Evolutionary conservation across 768 basidiomycete genomes (phyloP), one percentile per base, ranked within the genome.

Genomic region (Leccinum fibrillosum): DNA sequence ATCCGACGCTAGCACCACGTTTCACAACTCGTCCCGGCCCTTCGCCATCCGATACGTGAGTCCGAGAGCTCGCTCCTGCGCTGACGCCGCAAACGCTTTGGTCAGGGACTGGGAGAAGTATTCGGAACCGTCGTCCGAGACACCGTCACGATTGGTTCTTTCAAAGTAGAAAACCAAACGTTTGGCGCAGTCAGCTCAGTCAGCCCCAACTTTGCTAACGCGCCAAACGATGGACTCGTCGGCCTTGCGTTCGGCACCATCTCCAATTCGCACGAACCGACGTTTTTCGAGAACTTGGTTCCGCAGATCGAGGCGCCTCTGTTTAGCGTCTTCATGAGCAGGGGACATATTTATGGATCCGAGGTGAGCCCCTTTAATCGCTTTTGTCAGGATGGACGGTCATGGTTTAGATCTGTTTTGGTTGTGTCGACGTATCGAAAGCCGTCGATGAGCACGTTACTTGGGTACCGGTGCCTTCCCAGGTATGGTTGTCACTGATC

Each of bases 261-360:
- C 55, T 70, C 86, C 11, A 69, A 64, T 49, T 77, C 75, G 0
- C 66, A 64, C 12, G 60, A 76, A 53, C 76, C 79, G 8, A 88
- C 87, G 0, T 82, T 87, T 62, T 85, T 88, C 60, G 88, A 89
- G 69, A 86, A 82, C 61, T 67, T 89, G 39, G 78, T 88, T 17
- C 61, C 66, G 13, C 61, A 70, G 61, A 56, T 87, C 26, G 65
- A 70, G 4, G 69, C 75, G 0, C 79, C 82, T 12, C 63, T 83
- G 4, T 89, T 89, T 66, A 80, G 82, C 13, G 77, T 88, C n/a
- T 79, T 86, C 62, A 65, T 88, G 32, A 73, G 80, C n/a, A 70
- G 82, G 9, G 60, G 61, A 11, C 49, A 74, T 59, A 54, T 65
- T 56, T 49, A 60, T n/a, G 82, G 83, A 4, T 82, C 83, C 21